A percentile compares a stretch with the other conserved stretches of the same genome.
Conservation (phyloP, 2,329 filamentous ascomycete species). For the Colletotrichum trifolii region DNA sequence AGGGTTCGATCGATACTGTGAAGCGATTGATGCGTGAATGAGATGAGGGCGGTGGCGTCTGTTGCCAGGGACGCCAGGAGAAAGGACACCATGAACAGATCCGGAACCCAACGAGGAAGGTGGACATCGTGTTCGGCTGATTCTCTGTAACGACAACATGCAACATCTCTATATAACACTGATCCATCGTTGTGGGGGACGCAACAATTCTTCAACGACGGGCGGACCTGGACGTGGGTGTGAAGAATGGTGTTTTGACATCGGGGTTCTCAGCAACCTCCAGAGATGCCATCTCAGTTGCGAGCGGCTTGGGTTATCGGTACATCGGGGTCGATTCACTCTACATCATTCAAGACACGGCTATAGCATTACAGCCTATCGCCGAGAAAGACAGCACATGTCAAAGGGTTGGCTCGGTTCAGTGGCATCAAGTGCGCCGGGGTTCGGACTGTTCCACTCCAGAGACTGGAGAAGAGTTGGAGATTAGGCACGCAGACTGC, state of each 20-base stretch:
- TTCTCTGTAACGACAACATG: neutral
- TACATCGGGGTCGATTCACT: conserved; percentile 24
- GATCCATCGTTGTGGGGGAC: neutral
- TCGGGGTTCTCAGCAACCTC: neutral
- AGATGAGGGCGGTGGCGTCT: too few species aligned
- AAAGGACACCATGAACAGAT: neutral
- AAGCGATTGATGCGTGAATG: too few species aligned
- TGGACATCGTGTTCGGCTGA: neutral
- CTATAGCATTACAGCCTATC: neutral
- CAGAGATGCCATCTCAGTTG: neutral
- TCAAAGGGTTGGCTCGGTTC: neutral
- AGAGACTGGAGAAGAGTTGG: too few species aligned
- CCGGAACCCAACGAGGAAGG: neutral
- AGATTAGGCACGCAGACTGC: too few species aligned
- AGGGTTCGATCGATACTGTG: too few species aligned
- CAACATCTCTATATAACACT: neutral
- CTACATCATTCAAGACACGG: conserved; percentile 21
- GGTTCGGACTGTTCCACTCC: too few species aligned
- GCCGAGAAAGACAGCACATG: neutral
- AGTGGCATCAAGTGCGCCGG: neutral
- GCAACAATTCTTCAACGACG: neutral
- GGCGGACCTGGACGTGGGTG: neutral
- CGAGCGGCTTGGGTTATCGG: neutral
- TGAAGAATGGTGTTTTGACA: neutral
- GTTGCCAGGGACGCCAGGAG: too few species aligned